These are phyloP conservation scores for Cryptococcus deneoformans DNA, from an alignment of 1,284 basidiomycete species.

Conservation along the genomic window DNA sequence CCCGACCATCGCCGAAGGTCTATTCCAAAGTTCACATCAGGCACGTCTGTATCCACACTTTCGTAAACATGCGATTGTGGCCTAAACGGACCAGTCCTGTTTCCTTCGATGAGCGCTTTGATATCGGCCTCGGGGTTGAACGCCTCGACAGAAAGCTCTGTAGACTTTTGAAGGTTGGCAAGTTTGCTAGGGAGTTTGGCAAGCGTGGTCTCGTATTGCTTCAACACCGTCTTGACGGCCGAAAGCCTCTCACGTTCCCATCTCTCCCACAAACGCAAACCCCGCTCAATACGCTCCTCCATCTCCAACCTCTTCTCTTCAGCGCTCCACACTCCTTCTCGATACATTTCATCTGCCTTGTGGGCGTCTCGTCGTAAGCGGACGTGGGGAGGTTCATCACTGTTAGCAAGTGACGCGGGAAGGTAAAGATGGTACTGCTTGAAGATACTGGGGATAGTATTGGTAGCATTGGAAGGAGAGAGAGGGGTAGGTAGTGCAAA, in stretches of 20 bases:
- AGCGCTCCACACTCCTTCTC: slow-evolving; percentile 58
- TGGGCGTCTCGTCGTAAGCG: slow-evolving; percentile 71
- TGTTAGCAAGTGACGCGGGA: slow-evolving; percentile 43
- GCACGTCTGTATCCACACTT: slow-evolving; percentile 70
- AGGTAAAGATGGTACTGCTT: slow-evolving; percentile 41
- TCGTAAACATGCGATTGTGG: slow-evolving; percentile 80
- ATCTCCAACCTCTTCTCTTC: slow-evolving; percentile 73
- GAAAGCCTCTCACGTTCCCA: slow-evolving; percentile 80
- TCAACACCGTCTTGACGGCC: slow-evolving; percentile 77
- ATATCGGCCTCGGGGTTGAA: slow-evolving; percentile 78
- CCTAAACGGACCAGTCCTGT: slow-evolving; percentile 83
- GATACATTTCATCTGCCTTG: slow-evolving; percentile 69
- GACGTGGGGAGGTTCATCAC: slow-evolving; percentile 62
- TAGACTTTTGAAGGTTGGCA: slow-evolving; percentile 63
- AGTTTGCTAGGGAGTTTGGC: slow-evolving; percentile 65
- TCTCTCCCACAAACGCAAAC: slow-evolving; percentile 69
- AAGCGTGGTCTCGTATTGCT: slow-evolving; percentile 77
- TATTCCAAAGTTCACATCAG: slow-evolving; percentile 82
- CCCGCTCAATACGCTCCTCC: slow-evolving; percentile 82
- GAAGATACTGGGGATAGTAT: slow-evolving; percentile 25
- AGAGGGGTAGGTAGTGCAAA: slow-evolving; percentile 19
- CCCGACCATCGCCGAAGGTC: slow-evolving; percentile 79
- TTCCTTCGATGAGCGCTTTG: slow-evolving; percentile 70
- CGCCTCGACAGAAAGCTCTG: slow-evolving; percentile 68
- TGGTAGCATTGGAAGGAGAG: slow-evolving; percentile 24